Evolutionary conservation across 148 eudicot species (phyloP).

Genomic region (Cornus controversa): DNA sequence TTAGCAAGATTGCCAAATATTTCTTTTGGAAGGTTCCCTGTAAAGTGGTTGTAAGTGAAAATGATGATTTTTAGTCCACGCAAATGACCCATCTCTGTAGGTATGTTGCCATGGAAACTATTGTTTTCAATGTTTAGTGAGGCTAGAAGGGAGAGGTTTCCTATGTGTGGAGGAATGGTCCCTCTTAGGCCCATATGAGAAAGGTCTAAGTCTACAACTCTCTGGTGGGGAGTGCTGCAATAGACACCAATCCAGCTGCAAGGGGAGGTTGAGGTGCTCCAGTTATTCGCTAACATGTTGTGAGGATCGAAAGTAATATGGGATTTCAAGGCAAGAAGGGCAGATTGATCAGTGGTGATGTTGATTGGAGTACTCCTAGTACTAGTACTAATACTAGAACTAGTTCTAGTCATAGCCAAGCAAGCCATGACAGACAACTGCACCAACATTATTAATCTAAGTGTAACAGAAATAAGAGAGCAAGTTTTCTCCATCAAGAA

Average conservation of each 20-base stretch:
- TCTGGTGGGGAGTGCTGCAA: constrained; percentile 7
- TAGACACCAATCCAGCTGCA: constrained; percentile 16
- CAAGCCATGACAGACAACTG: background rate
- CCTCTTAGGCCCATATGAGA: background rate
- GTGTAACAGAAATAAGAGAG: background rate
- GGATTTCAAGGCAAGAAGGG: background rate
- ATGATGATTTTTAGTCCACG: background rate
- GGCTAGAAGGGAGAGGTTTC: constrained; percentile 14
- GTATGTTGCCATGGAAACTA: background rate
- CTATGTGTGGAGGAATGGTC: constrained; percentile 12
- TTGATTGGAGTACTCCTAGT: background rate
- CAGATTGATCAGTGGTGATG: background rate
- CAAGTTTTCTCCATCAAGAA: background rate
- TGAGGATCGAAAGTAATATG: background rate
- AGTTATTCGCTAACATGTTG: background rate
- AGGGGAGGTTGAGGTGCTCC: background rate
- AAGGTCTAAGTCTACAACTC: constrained; percentile 10
- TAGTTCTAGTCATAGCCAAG: background rate
- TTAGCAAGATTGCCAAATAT: background rate
- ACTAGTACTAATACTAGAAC: no score
- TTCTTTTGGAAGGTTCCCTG: constrained; percentile 6
- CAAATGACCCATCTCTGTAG: background rate
- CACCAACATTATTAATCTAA: background rate
- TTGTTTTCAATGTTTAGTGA: constrained; percentile 8
- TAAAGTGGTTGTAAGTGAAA: background rate